phyloP scores from a whole-genome alignment of 2,329 filamentous ascomycete species.

The Diaporthe vexans region DNA sequence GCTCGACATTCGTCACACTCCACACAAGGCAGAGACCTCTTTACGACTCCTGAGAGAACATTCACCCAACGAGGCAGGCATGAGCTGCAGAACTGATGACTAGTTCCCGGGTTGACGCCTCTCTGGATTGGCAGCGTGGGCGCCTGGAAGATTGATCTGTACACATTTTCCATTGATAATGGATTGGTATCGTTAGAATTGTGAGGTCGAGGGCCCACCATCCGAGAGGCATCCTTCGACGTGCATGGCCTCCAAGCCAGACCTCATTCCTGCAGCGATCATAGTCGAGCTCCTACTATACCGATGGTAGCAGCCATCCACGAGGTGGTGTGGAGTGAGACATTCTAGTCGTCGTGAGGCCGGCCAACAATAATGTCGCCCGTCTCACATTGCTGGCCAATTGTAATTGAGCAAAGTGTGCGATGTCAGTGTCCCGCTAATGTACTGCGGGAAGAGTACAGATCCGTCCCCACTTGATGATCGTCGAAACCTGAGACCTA shows the following conservation, averaged over 20 bases:
- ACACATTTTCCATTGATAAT: neutral
- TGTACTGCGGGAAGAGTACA: slow-evolving; percentile 38
- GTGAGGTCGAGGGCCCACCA: neutral
- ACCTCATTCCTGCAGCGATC: neutral
- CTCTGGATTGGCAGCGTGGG: neutral
- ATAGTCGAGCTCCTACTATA: neutral
- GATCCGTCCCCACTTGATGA: slow-evolving; percentile 38
- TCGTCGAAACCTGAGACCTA: slow-evolving; percentile 36
- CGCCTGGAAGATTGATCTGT: neutral
- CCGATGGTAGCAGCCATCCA: neutral
- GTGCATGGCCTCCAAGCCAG: neutral
- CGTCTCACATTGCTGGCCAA: neutral
- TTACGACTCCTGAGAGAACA: neutral
- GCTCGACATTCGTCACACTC: slow-evolving; percentile 12
- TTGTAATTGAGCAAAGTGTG: slow-evolving; percentile 9
- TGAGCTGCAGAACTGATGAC: neutral
- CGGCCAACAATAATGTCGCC: slow-evolving; percentile 5
- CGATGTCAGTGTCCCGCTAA: slow-evolving; percentile 29
- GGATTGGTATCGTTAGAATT: neutral
- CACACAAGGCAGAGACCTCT: neutral
- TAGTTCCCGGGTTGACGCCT: neutral
- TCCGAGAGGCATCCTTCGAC: neutral
- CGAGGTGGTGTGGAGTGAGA: neutral
- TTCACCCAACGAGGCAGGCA: neutral
- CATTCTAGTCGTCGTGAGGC: slow-evolving; percentile 5